Base-by-base conservation (phyloP, 1,284 basidiomycete species). In the Cutaneotrichosporon dermatis region DNA sequence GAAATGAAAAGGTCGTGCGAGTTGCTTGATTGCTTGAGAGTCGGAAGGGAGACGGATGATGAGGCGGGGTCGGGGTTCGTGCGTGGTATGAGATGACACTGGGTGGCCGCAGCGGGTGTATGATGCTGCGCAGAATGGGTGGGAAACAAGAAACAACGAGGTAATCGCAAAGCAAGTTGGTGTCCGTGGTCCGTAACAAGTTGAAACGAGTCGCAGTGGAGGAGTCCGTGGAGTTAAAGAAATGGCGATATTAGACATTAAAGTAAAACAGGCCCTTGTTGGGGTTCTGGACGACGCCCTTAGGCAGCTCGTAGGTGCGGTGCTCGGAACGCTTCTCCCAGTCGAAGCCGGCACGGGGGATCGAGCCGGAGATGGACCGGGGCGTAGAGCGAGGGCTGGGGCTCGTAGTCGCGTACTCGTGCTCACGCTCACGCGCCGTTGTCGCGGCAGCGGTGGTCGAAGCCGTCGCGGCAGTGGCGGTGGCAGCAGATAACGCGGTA, bases 231-330 rank as follows among this genome's bases (percentile, higher is more conserved):
- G 42, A n/a, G 15, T 12, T 37, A 35, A 7, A 34, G 16, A 40
- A 40, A 4, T 15, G 6, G 25, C 25, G 12, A 10, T 5, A 41
- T 48, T 54, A 65, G n/a, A 61, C 58, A n/a, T 68, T 66, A 60
- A 76, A 76, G 63, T 74, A 76, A 62, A 76, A 76, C 57, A 76
- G 61, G 10, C 74, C 74, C 63, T 74, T 74, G 59, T 66, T 69
- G 43, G 65, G 61, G 58, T 73, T 69, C 45, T 69, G 59, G 55
- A 74, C 73, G 54, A 72, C 60, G 37, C 63, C 69, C 48, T 66
- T 64, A 8, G 75, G 75, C 4, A 76, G 56, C 43, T 66, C 69
- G 64, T 76, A 76, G 57, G 69, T 73, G 66, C 66, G 69, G 54
- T 66, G 66, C 44, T 44, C 34, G 6, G 51, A 43, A 16, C 49